These are phyloP conservation scores for Echites panduratus DNA, from an alignment of 257 asterid species.

Conservation along the genomic window DNA sequence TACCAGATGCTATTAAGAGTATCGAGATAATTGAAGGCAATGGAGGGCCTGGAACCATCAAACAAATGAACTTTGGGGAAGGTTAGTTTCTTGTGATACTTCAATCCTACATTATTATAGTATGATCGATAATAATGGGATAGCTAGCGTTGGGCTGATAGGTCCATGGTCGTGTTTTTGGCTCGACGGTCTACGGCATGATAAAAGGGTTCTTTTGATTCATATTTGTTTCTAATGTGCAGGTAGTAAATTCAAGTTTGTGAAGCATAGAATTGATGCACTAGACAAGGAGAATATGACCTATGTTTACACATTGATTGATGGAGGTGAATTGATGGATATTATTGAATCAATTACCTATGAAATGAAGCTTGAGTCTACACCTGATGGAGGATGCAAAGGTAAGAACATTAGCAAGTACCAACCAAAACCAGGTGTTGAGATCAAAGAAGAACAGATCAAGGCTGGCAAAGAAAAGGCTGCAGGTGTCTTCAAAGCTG, in stretches of 20 bases:
- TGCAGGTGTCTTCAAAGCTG: constrained; percentile 22
- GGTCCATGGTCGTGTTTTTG: too few relatives aligned
- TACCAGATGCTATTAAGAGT: constrained; percentile 40
- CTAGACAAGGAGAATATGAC: constrained; percentile 38
- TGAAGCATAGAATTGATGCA: constrained; percentile 41
- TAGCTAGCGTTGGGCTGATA: too few relatives aligned
- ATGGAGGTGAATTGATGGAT: constrained; percentile 42
- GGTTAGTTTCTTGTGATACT: constrained; percentile 20
- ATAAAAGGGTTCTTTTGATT: neutral
- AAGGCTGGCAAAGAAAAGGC: constrained; percentile 29
- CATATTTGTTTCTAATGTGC: neutral
- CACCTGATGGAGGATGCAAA: constrained; percentile 46
- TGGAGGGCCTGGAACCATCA: constrained; percentile 56
- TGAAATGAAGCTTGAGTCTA: constrained; percentile 38
- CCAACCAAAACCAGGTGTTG: constrained; percentile 33
- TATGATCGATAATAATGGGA: too few relatives aligned
- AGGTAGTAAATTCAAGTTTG: constrained; percentile 43
- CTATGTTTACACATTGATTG: constrained; percentile 36
- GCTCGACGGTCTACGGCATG: neutral
- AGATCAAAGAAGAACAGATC: constrained; percentile 37
- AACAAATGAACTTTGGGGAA: constrained; percentile 35
- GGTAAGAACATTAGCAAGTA: constrained; percentile 40
- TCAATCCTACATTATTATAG: neutral
- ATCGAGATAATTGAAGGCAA: constrained; percentile 42
- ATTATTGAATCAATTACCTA: constrained; percentile 43